Base-by-base conservation (phyloP, 257 asterid species). In the Solanum chiquidenum region DNA sequence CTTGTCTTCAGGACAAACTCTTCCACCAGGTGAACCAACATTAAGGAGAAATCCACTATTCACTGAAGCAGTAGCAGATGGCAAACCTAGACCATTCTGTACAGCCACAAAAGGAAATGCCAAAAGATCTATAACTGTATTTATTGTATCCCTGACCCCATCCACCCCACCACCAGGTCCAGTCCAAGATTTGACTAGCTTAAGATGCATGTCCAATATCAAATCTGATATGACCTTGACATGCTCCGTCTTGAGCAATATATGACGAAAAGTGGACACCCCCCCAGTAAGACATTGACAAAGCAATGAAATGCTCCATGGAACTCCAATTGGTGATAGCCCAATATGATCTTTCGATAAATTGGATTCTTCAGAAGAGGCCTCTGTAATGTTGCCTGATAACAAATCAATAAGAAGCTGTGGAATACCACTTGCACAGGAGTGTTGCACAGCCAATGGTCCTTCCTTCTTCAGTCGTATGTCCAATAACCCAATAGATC, bases 231-330 rank as follows among this genome's bases (percentile, higher is more conserved):
- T 87, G 89, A 93, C 90, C 91, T 93, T 96, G 88, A 96, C 83
- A 83, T 95, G 93, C 80, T 96, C 99, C 52, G 91, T 88, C 91
- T 94, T 93, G 20, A 97, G 93, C 93, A 96, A 87, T 89, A 97
- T 94, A 88, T 94, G 98, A 85, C 98, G 94, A 87, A 97, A 97
- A 87, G 98, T 91, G 34, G 98, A 90, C 79, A 94, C 94, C 42
- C 99, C 98, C 29, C 99, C 99, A 87, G 98, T 89, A 68, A 97
- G 98, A 90, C 99, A 97, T 84, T 96, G 99, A 83, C 98, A 93
- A 89, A 97, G 93, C 87, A 97, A 91, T 68, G 98, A 94, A 90
- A 97, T 87, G 82, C 98, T 94, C 99, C 99, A 95, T 34, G 92
- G 92, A 85, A 97, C 98, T 85, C 98, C 99, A 31, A 86, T 74